phyloP scores from a whole-genome alignment of 2,329 filamentous ascomycete species.

The Trichoderma pleuroti region DNA sequence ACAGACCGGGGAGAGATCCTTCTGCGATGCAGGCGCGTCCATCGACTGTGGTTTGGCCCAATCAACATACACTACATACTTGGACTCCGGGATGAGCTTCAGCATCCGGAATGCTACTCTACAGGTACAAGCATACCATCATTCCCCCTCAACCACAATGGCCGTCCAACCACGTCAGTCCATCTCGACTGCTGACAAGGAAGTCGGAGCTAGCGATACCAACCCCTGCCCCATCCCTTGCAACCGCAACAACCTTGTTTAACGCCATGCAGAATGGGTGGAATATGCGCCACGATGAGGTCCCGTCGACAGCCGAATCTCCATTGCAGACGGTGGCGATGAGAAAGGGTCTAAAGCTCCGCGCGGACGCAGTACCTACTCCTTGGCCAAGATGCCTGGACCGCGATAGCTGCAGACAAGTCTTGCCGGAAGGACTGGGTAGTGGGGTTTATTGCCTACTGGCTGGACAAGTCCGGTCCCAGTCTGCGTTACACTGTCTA shows the following conservation, averaged over 20 bases:
- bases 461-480: background rate
- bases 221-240: conserved; percentile 7
- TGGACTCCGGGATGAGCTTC: background rate
- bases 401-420: background rate
- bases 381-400: background rate
- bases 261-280: conserved; percentile 23
- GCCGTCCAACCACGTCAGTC: background rate
- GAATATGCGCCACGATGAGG: conserved; percentile 18
- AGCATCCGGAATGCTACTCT: background rate
- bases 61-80: background rate
- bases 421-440: background rate
- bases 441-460: background rate
- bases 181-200: conserved; percentile 11
- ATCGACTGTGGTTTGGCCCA: background rate
- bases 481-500: background rate
- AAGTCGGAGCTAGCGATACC: background rate
- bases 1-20: conserved; percentile 6
- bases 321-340: background rate
- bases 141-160: background rate
- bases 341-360: conserved; percentile 1
- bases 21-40: background rate
- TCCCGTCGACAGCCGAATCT: conserved; percentile 14
- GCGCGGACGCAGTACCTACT: background rate
- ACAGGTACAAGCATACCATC: background rate
- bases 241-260: conserved; percentile 22